Evolutionary conservation across 208 protist species (phyloP).

Genomic region (Leishmania turanica): DNA sequence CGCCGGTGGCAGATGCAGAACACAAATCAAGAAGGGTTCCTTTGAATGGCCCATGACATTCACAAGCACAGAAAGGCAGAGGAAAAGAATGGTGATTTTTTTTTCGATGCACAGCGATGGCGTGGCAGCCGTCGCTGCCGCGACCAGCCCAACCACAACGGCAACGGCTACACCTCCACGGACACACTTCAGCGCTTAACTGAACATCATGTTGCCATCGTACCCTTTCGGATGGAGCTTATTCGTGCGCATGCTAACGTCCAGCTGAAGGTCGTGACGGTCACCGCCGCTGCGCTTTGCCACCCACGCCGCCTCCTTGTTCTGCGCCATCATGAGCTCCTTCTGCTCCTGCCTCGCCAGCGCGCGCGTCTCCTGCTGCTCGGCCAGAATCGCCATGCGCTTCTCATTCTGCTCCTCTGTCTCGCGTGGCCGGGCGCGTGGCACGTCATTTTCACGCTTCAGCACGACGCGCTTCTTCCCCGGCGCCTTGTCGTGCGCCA

Average conservation of each 20-base stretch:
- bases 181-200: slow-evolving; percentile 17
- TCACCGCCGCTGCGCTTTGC: slow-evolving; percentile 46
- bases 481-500: slow-evolving; percentile 26
- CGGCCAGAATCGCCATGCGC: slow-evolving; percentile 60
- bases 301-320: slow-evolving; percentile 47
- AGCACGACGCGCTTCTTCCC: slow-evolving; percentile 47
- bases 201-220: slow-evolving; percentile 79
- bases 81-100: background rate
- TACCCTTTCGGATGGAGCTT: slow-evolving; percentile 92
- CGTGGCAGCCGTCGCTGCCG: background rate
- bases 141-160: background rate
- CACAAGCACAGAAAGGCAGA: background rate
- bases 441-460: slow-evolving; percentile 73
- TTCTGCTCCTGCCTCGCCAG: slow-evolving; percentile 67
- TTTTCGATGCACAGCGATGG: background rate
- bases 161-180: background rate
- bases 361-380: slow-evolving; percentile 58
- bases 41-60: background rate
- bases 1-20: background rate
- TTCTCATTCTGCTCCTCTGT: slow-evolving; percentile 55
- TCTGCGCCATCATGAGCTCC: slow-evolving; percentile 54
- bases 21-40: background rate
- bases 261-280: slow-evolving; percentile 59
- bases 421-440: slow-evolving; percentile 61
- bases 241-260: slow-evolving; percentile 75